These are phyloP conservation scores for Hyphodiscus sp. DNA, from an alignment of 2,329 filamentous ascomycete genomes.

Conservation along the genomic window DNA sequence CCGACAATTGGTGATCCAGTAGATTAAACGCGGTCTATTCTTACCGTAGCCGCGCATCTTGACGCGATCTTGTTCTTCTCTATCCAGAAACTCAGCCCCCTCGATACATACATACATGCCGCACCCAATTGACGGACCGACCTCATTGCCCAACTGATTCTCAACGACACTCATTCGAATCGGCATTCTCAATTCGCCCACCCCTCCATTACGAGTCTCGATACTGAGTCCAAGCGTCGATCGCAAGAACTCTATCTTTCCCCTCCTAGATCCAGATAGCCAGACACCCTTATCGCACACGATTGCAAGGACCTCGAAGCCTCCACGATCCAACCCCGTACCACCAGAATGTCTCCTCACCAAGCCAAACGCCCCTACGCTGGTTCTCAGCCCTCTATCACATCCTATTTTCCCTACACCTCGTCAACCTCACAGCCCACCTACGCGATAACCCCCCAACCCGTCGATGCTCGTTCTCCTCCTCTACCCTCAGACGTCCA, in stretches of 20 bases:
- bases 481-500: conserved; percentile 52
- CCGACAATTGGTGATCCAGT: no score
- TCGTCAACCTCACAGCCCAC: conserved; percentile 20
- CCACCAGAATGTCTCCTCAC: background rate
- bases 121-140: background rate
- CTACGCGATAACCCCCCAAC: conserved; percentile 26
- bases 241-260: background rate
- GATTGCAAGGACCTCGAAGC: background rate
- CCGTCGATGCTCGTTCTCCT: conserved; percentile 10
- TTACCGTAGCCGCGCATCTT: background rate
- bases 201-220: background rate
- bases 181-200: background rate
- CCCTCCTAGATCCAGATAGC: background rate
- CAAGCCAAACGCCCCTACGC: conserved; percentile 53
- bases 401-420: conserved; percentile 48
- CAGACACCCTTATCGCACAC: background rate
- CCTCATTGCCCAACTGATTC: background rate
- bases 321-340: background rate
- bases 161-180: background rate
- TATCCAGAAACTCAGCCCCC: background rate
- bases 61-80: background rate
- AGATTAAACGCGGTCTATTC: background rate
- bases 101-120: background rate
- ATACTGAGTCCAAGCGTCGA: background rate
- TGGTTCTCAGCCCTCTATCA: conserved; percentile 52